Evolutionary conservation across 495 filamentous ascomycete genomes (phyloP).

Genomic region (Beverwykella pulmonaria): DNA sequence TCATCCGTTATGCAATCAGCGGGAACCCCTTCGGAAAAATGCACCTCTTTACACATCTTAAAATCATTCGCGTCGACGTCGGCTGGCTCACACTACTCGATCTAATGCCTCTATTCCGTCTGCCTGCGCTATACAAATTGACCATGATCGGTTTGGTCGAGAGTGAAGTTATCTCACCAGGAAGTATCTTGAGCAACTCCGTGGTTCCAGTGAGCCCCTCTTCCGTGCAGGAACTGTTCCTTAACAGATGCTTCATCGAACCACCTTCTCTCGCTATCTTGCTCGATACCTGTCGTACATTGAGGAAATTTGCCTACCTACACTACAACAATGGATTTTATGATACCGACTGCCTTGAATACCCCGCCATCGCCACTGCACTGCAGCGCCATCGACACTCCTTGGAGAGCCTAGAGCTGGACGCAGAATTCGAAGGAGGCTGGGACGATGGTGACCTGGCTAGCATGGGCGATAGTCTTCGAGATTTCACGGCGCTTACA

Average conservation of each 20-base stretch:
- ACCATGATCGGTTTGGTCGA: constrained; percentile 5
- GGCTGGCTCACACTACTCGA: background rate
- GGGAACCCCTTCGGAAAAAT: constrained; percentile 7
- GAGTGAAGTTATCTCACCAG: background rate
- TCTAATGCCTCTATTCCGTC: constrained; percentile 9
- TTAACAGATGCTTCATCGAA: background rate
- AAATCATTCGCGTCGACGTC: constrained; percentile 2
- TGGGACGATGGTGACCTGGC: background rate
- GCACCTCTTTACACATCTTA: constrained; percentile 1
- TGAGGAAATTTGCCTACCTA: background rate
- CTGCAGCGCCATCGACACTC: background rate
- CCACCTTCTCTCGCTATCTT: background rate
- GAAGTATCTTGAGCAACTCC: background rate
- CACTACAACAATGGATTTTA: background rate
- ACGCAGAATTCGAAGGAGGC: background rate
- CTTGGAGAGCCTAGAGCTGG: background rate
- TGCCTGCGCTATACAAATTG: constrained; percentile 5
- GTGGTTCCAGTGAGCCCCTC: background rate
- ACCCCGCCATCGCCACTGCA: background rate
- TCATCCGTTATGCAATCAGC: constrained; percentile 4
- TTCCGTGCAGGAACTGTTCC: background rate
- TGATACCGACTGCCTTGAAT: background rate
- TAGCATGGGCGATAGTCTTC: too few relatives aligned
- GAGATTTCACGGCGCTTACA: background rate
- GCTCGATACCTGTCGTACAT: background rate